Base-by-base conservation (phyloP, 495 filamentous ascomycete genomes). In the Podospora didyma region DNA sequence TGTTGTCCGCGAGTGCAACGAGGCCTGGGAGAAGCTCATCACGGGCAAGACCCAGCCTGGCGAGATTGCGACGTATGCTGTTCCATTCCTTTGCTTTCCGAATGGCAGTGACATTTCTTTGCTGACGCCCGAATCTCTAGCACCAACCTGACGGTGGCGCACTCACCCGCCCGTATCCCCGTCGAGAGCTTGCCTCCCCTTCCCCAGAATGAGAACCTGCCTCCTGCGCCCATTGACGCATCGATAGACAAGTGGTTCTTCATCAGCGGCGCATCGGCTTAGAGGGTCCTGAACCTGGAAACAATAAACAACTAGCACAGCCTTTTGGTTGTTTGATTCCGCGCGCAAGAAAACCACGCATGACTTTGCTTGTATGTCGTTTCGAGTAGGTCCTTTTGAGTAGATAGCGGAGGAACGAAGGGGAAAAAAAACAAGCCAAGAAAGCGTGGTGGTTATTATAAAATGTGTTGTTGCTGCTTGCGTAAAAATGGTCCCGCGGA, bases 241-340 rank as follows among this genome's bases (percentile, higher is more conserved):
- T 94, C 86, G 78, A 96, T 97, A 69, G 94, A 99, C 84, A 99
- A 99, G 83, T 99, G 95, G 94, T 99, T 99, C 86, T 99, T 96
- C 83, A 99, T 99, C 77, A 97, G 93, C 71, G 94, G 94, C 72
- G 94, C 94, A 72, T 89, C 52, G 23, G 42, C 52, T 35, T 54
- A 48, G 39, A 22, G 35, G 9, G 3, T 44, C n/a, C n/a, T n/a
- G n/a, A n/a, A n/a, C n/a, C n/a, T n/a, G n/a, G n/a, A n/a, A n/a
- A n/a, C n/a, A n/a, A n/a, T n/a, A n/a, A n/a, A n/a, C n/a, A n/a
- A n/a, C n/a, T n/a, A n/a, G n/a, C n/a, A n/a, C n/a, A n/a, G n/a
- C n/a, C n/a, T n/a, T n/a, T n/a, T n/a, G n/a, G n/a, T n/a, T n/a
- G n/a, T n/a, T n/a, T n/a, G n/a, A n/a, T n/a, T n/a, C n/a, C n/a